phyloP scores from a whole-genome alignment of 1,139 yeast species.

The Saccharomyces hybrid region DNA sequence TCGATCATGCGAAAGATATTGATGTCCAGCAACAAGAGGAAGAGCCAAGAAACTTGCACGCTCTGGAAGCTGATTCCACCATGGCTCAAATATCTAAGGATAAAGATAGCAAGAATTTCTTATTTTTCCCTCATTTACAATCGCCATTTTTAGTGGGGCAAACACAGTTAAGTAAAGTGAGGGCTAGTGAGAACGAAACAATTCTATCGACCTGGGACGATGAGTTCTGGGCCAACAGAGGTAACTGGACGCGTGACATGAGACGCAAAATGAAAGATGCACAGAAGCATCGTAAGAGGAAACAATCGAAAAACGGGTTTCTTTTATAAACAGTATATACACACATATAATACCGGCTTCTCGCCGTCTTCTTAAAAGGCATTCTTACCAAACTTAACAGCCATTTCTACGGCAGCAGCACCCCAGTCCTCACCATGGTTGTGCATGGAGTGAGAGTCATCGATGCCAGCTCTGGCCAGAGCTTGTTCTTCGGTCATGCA shows the following conservation, averaged over 20 bases:
- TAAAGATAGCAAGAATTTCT: conserved; percentile 22
- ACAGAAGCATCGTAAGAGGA: conserved; percentile 50
- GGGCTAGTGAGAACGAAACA: conserved; percentile 33
- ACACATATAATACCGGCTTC: background rate
- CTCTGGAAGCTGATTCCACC: background rate
- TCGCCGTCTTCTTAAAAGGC: conserved; percentile 8
- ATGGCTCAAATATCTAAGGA: conserved; percentile 5
- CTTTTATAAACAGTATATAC: conserved; percentile 6
- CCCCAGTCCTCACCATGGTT: conserved; percentile 99
- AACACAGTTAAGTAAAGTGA: conserved; percentile 61
- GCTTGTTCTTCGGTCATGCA: conserved; percentile 95
- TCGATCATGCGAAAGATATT: conserved; percentile 29
- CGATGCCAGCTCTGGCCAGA: conserved; percentile 83
- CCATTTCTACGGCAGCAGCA: conserved; percentile 98
- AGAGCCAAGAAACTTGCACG: conserved; percentile 11
- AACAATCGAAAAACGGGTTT: conserved; percentile 24
- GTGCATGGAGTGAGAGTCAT: conserved; percentile 58
- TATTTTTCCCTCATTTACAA: conserved; percentile 74
- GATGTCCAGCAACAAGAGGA: conserved; percentile 3
- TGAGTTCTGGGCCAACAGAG: conserved; percentile 79
- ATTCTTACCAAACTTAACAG: conserved; percentile 39
- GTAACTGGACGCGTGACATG: conserved; percentile 69
- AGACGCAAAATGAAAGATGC: conserved; percentile 72
- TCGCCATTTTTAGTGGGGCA: conserved; percentile 85
- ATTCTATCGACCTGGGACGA: conserved; percentile 54